These are phyloP conservation scores for Orbilia brochopaga DNA, from an alignment of 2,329 filamentous ascomycete species.

Conservation along the genomic window DNA sequence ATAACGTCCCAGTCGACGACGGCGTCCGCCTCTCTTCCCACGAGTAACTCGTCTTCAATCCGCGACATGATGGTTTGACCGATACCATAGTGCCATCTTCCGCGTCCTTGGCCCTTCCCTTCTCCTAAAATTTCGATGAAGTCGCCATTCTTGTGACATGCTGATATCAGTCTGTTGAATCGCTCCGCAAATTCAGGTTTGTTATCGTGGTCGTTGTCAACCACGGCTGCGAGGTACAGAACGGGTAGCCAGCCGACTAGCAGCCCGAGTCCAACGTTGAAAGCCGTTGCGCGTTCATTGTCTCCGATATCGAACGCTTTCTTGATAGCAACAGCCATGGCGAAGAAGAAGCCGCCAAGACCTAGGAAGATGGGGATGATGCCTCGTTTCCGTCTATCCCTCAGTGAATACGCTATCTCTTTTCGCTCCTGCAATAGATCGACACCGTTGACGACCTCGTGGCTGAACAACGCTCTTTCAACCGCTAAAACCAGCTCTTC, in stretches of 20 bases:
- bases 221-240: constrained; percentile 60
- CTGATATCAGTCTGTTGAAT: constrained; percentile 57
- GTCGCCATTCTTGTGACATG: constrained; percentile 34
- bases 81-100: constrained; percentile 59
- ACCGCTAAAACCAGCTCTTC: constrained; percentile 29
- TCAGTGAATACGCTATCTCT: constrained; percentile 15
- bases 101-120: constrained; percentile 59
- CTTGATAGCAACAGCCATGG: constrained; percentile 39
- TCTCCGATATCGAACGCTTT: constrained; percentile 38
- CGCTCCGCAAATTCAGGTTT: constrained; percentile 58
- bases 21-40: constrained; percentile 2
- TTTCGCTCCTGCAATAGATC: constrained; percentile 26
- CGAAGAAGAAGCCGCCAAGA: constrained; percentile 43
- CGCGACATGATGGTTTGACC: constrained; percentile 59
- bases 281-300: constrained; percentile 19
- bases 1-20: constrained; percentile 20
- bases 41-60: constrained; percentile 44
- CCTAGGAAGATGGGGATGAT: constrained; percentile 35
- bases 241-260: constrained; percentile 61
- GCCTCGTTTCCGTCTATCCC: constrained; percentile 35
- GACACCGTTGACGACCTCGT: constrained; percentile 30
- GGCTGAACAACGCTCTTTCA: constrained; percentile 36
- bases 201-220: constrained; percentile 61
- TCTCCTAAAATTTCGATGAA: constrained; percentile 56
- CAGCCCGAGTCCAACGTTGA: constrained; percentile 41